Evolutionary conservation across 2,329 filamentous ascomycete genomes (phyloP).

Genomic region (Phoma sp.): DNA sequence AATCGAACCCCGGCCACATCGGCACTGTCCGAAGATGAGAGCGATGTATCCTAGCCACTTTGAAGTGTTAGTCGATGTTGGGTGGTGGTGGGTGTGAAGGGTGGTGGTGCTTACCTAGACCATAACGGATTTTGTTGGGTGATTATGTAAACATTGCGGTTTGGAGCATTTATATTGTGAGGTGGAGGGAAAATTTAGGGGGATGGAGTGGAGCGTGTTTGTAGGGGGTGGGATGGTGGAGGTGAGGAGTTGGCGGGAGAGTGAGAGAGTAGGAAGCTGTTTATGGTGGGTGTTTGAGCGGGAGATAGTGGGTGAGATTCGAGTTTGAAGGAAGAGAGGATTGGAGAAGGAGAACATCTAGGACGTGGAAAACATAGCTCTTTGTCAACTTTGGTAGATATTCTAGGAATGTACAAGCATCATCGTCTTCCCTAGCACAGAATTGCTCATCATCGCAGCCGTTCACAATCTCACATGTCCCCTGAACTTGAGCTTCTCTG

Average conservation of each 20-base stretch:
- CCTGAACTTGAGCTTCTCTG: background rate
- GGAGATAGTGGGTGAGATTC: too few species aligned
- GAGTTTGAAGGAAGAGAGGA: too few species aligned
- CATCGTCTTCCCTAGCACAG: background rate
- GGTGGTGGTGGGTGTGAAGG: background rate
- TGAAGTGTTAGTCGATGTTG: background rate
- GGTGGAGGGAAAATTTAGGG: too few species aligned
- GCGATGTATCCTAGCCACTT: constrained; percentile 13
- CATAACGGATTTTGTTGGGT: background rate
- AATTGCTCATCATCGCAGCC: background rate
- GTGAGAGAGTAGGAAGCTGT: too few species aligned
- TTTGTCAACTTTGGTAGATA: background rate
- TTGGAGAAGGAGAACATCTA: too few species aligned
- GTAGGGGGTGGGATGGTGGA: too few species aligned
- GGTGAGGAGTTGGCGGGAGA: too few species aligned
- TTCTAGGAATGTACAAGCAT: background rate
- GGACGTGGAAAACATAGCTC: background rate
- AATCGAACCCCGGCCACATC: constrained; percentile 8
- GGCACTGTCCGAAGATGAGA: constrained; percentile 2
- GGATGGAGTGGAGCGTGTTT: too few species aligned
- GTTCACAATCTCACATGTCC: background rate
- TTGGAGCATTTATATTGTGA: too few species aligned
- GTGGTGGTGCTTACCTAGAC: background rate
- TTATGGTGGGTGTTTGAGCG: too few species aligned
- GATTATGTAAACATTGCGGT: background rate